Conservation (phyloP, 768 basidiomycete genomes). For the Rickenella mellea region DNA sequence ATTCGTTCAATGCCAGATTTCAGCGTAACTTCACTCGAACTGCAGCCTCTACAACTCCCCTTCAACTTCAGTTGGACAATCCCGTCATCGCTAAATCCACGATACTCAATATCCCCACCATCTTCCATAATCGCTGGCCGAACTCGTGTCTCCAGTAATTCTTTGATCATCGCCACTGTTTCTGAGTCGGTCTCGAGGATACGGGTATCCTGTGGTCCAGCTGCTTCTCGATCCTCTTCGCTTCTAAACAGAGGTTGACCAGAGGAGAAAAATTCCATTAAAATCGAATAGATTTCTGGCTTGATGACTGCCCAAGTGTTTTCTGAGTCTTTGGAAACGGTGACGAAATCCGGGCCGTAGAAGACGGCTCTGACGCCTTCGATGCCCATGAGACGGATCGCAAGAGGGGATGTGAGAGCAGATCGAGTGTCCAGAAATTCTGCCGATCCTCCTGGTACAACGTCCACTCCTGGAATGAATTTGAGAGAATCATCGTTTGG, state of each 20-base stretch:
- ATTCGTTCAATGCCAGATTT: conserved; percentile 97
- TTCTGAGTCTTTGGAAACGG: conserved; percentile 84
- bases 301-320: conserved; percentile 85
- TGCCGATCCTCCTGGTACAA: conserved; percentile 83
- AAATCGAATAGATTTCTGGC: conserved; percentile 89
- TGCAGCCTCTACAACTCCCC: conserved; percentile 94
- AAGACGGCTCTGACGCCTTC: conserved; percentile 86
- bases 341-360: conserved; percentile 97
- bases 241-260: conserved; percentile 79
- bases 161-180: conserved; percentile 98
- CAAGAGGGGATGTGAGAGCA: conserved; percentile 87
- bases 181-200: conserved; percentile 94
- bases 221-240: conserved; percentile 67
- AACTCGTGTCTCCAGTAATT: conserved; percentile 88
- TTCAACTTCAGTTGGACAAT: conserved; percentile 86
- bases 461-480: conserved; percentile 87
- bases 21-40: conserved; percentile 87
- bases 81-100: conserved; percentile 76
- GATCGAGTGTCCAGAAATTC: conserved; percentile 90
- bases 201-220: conserved; percentile 86
- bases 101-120: conserved; percentile 95
- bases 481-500: conserved; percentile 97
- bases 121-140: conserved; percentile 98
- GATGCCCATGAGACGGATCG: conserved; percentile 88
- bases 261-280: conserved; percentile 98